phyloP scores from a whole-genome alignment of 495 filamentous ascomycete genomes.

The Aspergillus heteromorphus region DNA sequence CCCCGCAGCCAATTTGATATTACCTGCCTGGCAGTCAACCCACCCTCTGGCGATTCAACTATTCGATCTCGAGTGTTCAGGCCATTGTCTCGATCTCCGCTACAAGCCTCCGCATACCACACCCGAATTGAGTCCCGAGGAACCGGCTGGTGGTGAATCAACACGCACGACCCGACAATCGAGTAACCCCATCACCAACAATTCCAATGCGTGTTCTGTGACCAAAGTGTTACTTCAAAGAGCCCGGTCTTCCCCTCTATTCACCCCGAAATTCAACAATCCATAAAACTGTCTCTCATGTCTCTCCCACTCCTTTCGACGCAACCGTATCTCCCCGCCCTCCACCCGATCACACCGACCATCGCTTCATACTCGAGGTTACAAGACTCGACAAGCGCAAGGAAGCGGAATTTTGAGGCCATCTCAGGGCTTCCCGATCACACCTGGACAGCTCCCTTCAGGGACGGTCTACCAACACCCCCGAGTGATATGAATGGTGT shows the following conservation, averaged over 20 bases:
- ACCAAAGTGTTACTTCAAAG: conserved; percentile 7
- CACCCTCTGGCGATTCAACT: not conserved
- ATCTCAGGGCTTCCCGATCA: conserved; percentile 16
- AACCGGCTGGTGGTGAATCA: not conserved
- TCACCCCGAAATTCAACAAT: not conserved
- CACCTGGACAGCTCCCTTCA: conserved; percentile 35
- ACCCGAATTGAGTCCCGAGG: not conserved
- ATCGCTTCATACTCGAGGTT: conserved; percentile 12
- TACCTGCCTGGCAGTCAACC: conserved; percentile 3
- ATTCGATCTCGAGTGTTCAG: conserved; percentile 4
- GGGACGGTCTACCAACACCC: conserved; percentile 47
- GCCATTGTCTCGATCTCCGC: not conserved
- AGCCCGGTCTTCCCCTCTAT: not conserved
- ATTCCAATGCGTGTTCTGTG: conserved; percentile 16
- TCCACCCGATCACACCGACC: conserved; percentile 26
- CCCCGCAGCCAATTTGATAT: conserved; percentile 8
- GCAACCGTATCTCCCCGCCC: conserved; percentile 23
- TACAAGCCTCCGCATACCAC: not conserved
- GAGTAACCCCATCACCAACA: not conserved
- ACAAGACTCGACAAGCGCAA: conserved; percentile 18
- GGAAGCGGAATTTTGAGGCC: conserved; percentile 15
- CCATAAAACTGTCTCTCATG: conserved; percentile 21
- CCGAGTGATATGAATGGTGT: conserved; percentile 47
- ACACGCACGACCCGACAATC: not conserved
- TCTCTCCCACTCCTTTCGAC: conserved; percentile 28